Percentiles rank a stretch among this genome's conserved stretches.
Conservation (phyloP, 176 grass and related monocot genomes). For the Saccharum officinarum region DNA sequence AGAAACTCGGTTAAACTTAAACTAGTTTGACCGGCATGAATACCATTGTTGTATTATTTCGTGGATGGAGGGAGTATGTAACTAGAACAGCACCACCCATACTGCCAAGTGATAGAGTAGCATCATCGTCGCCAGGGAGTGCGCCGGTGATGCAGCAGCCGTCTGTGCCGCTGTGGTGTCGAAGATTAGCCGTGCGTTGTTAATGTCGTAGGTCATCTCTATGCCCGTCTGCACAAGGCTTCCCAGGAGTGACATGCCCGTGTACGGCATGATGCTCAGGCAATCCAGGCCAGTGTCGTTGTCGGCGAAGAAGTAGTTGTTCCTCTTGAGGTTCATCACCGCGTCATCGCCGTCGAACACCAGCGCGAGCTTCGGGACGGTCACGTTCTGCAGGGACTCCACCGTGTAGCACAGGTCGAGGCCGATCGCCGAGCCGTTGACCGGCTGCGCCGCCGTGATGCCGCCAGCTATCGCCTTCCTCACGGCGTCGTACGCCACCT, state of each 20-base stretch:
- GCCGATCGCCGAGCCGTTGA: not conserved
- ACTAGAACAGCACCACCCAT: not conserved
- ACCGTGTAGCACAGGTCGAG: conserved; percentile 20
- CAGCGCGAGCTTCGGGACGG: not conserved
- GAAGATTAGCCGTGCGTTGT: not conserved
- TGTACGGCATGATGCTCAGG: conserved; percentile 19
- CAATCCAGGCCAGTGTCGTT: not conserved
- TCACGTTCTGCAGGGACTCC: not conserved
- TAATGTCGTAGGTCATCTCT: conserved; percentile 18
- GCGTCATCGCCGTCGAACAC: not conserved
- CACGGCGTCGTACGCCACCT: conserved; percentile 1
- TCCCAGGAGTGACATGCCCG: not conserved
- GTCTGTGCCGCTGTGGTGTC: not conserved
- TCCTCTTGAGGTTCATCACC: not conserved
- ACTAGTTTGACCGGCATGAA: no score
- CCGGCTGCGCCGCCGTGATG: not conserved
- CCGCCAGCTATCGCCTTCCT: not conserved
- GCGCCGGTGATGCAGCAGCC: not conserved
- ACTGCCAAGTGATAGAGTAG: not conserved
- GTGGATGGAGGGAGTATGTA: not conserved
- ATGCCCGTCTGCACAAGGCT: conserved; percentile 23
- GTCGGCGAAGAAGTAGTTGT: conserved; percentile 22
- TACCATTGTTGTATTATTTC: no score
- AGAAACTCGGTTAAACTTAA: no score
- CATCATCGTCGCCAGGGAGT: not conserved